Percentiles rank a stretch among this genome's conserved stretches.
These are phyloP conservation scores for Stereum hirsutum DNA, from an alignment of 1,284 basidiomycete species.

Conservation along the genomic window DNA sequence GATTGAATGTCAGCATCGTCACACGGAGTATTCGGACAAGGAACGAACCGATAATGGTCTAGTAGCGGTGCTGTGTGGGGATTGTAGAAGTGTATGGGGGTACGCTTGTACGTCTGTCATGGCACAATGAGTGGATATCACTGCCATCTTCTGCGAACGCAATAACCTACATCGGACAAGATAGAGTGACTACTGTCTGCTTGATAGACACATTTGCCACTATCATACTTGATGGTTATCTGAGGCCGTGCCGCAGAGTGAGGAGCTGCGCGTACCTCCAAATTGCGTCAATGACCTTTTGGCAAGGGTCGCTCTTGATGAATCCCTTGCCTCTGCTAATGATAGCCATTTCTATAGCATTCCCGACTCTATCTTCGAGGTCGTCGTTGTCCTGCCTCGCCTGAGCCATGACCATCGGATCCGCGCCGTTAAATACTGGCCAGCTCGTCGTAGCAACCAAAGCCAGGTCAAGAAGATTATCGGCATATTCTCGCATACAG, in stretches of 20 bases:
- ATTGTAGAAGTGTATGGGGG: constrained; percentile 89
- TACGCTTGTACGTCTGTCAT: constrained; percentile 90
- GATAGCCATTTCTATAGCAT: constrained; percentile 89
- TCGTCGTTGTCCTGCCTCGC: constrained; percentile 67
- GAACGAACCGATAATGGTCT: constrained; percentile 78
- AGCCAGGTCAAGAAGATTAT: constrained; percentile 70
- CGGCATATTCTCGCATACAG: constrained; percentile 70
- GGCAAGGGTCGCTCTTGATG: constrained; percentile 80
- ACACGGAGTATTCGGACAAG: not conserved
- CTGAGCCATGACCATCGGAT: constrained; percentile 46
- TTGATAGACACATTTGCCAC: constrained; percentile 85
- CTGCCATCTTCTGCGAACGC: constrained; percentile 2
- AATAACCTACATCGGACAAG: constrained; percentile 64
- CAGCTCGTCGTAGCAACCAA: constrained; percentile 81
- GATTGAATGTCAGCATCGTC: not conserved
- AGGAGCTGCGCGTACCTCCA: constrained; percentile 41
- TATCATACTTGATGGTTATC: constrained; percentile 18
- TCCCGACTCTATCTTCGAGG: constrained; percentile 73
- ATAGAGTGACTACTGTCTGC: constrained; percentile 80
- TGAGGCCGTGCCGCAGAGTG: not conserved
- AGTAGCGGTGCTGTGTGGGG: constrained; percentile 87
- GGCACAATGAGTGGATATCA: constrained; percentile 1
- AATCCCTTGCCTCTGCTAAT: constrained; percentile 78
- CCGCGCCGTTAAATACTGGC: constrained; percentile 82
- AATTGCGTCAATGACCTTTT: constrained; percentile 79